Conservation (phyloP, 768 basidiomycete genomes). For the Pisolithus microcarpus region DNA sequence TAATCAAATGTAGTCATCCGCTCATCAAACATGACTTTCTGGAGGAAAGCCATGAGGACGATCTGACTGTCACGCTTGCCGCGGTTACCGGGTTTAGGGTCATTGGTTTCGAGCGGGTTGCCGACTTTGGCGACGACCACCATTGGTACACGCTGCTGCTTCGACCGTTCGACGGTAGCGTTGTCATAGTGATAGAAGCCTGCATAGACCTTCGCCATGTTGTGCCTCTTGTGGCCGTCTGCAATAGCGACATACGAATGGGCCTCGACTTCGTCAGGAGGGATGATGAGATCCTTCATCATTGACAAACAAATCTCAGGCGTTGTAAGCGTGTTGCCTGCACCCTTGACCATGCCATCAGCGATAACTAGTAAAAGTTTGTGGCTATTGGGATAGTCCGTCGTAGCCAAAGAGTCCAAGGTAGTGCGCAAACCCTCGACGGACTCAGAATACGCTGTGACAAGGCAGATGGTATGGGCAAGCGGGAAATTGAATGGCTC, state of each 20-base stretch:
- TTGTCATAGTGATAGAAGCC: slow-evolving; percentile 97
- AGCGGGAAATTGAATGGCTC: slow-evolving; percentile 97
- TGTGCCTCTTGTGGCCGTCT: slow-evolving; percentile 99
- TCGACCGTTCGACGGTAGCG: slow-evolving; percentile 78
- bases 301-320: slow-evolving; percentile 91
- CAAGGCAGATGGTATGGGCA: slow-evolving; percentile 88
- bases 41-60: slow-evolving; percentile 94
- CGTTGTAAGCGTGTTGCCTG: slow-evolving; percentile 81
- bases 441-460: slow-evolving; percentile 97
- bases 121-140: slow-evolving; percentile 94
- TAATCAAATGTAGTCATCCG: slow-evolving; percentile 99
- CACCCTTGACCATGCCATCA: slow-evolving; percentile 97
- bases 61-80: slow-evolving; percentile 99
- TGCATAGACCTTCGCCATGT: slow-evolving; percentile 98
- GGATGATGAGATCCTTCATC: slow-evolving; percentile 93
- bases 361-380: slow-evolving; percentile 93
- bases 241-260: slow-evolving; percentile 98
- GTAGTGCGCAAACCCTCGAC: slow-evolving; percentile 95
- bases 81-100: slow-evolving; percentile 94
- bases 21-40: slow-evolving; percentile 99
- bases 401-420: slow-evolving; percentile 95
- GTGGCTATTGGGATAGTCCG: slow-evolving; percentile 97
- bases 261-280: slow-evolving; percentile 77
- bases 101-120: slow-evolving; percentile 82
- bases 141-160: slow-evolving; percentile 96